Percentiles rank a stretch among this genome's conserved stretches.
These are phyloP conservation scores for Fragaria iinumae DNA, from an alignment of 306 rosid species.

Conservation along the genomic window DNA sequence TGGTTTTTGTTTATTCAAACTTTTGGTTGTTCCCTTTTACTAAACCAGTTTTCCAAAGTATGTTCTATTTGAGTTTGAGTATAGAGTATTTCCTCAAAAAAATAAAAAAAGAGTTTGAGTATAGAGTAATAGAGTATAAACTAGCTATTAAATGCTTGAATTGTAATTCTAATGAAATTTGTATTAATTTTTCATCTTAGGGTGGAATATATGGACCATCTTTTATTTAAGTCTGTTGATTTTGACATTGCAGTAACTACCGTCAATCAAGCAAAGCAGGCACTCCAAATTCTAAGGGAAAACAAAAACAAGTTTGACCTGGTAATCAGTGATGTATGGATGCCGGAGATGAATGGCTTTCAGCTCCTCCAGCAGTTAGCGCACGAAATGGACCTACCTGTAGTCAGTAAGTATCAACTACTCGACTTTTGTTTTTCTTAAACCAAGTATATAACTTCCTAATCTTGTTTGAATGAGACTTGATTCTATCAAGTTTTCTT, in stretches of 20 bases:
- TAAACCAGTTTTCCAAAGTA: no score
- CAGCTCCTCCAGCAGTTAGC: slow-evolving; percentile 73
- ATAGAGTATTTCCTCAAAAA: no score
- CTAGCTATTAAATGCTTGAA: no score
- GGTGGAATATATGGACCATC: neutral
- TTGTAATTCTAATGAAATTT: neutral
- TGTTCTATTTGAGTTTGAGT: no score
- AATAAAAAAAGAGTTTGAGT: no score
- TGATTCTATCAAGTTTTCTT: neutral
- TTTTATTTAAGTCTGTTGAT: neutral
- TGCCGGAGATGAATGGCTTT: slow-evolving; percentile 94
- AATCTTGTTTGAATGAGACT: slow-evolving; percentile 1
- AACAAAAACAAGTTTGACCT: slow-evolving; percentile 66
- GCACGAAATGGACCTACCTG: slow-evolving; percentile 86
- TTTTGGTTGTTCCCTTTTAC: neutral
- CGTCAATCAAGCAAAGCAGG: slow-evolving; percentile 54
- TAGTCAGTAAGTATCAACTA: slow-evolving; percentile 57
- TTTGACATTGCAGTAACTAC: slow-evolving; percentile 59
- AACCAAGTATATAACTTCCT: neutral
- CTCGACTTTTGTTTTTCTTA: neutral
- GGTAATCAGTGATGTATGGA: slow-evolving; percentile 75
- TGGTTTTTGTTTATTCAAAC: no score
- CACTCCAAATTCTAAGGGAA: slow-evolving; percentile 63
- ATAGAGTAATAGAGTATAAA: no score
- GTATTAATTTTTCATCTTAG: neutral